phyloP scores from a whole-genome alignment of 768 basidiomycete species.

The Amanita phalloides region DNA sequence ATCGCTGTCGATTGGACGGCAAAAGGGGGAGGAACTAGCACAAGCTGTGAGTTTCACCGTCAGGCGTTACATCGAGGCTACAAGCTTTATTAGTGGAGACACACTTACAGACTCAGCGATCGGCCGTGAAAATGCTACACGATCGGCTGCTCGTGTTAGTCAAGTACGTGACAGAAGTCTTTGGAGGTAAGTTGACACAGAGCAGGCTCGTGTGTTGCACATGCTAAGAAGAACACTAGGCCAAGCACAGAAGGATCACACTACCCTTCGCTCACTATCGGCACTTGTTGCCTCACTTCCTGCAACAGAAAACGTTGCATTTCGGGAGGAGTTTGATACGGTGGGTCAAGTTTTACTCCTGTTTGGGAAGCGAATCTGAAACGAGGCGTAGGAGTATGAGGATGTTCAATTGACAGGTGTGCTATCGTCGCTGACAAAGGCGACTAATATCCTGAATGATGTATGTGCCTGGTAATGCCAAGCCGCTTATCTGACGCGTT shows the following conservation, averaged over 20 bases:
- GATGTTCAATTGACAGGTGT: constrained; percentile 92
- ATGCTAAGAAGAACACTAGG: constrained; percentile 28
- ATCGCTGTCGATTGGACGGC: constrained; percentile 97
- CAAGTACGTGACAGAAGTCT: constrained; percentile 73
- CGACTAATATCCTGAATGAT: constrained; percentile 79
- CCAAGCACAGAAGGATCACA: constrained; percentile 65
- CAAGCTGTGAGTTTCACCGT: constrained; percentile 48
- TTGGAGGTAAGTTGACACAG: constrained; percentile 43
- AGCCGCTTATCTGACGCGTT: constrained; percentile 2
- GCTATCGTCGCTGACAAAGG: constrained; percentile 81
- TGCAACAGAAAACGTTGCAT: constrained; percentile 71
- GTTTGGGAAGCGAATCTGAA: constrained; percentile 3
- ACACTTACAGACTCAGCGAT: constrained; percentile 83
- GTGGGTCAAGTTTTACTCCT: constrained; percentile 28
- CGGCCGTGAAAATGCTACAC: constrained; percentile 94
- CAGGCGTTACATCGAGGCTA: background rate
- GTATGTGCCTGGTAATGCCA: constrained; percentile 32
- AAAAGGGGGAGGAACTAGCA: constrained; percentile 73
- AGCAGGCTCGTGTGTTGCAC: constrained; percentile 3
- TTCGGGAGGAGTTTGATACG: constrained; percentile 83
- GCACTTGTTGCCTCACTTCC: constrained; percentile 85
- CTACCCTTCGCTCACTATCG: constrained; percentile 72
- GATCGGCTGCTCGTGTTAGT: constrained; percentile 81
- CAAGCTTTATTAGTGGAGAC: constrained; percentile 58
- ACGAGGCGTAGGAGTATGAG: constrained; percentile 74